These are phyloP conservation scores for Fusarium sp. DNA, from an alignment of 2,329 filamentous ascomycete genomes.

Conservation along the genomic window DNA sequence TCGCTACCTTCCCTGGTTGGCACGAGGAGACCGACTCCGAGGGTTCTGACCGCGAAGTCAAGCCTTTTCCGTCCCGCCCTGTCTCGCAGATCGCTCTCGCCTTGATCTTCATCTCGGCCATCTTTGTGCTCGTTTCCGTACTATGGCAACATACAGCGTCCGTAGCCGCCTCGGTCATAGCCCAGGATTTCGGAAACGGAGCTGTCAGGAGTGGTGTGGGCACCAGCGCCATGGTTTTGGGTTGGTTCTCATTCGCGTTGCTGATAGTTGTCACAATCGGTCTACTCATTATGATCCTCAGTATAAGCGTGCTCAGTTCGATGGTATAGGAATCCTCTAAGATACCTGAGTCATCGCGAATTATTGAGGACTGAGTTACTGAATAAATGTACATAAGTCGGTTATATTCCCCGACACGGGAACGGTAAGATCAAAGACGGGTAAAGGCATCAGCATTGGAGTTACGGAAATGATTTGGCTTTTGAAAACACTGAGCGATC, in stretches of 20 bases:
- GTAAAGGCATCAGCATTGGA: constrained; percentile 54
- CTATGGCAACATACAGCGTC: constrained; percentile 96
- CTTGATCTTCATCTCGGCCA: constrained; percentile 84
- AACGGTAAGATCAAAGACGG: constrained; percentile 43
- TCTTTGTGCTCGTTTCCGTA: constrained; percentile 80
- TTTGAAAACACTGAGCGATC: constrained; percentile 41
- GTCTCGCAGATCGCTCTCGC: constrained; percentile 94
- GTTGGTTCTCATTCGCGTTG: constrained; percentile 96
- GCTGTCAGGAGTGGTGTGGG: constrained; percentile 88
- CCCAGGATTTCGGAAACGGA: constrained; percentile 92
- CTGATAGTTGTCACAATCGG: constrained; percentile 97
- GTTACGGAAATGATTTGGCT: constrained; percentile 48
- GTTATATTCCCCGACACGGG: constrained; percentile 26
- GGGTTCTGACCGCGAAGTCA: constrained; percentile 89
- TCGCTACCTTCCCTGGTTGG: constrained; percentile 98
- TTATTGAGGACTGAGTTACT: constrained; percentile 36
- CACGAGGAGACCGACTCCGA: constrained; percentile 87
- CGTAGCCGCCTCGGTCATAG: constrained; percentile 92
- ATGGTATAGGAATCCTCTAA: constrained; percentile 55
- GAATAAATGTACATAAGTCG: constrained; percentile 45
- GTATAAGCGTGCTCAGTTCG: constrained; percentile 82
- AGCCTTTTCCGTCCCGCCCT: constrained; percentile 91
- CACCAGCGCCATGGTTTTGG: constrained; percentile 95
- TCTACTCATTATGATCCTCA: constrained; percentile 95
- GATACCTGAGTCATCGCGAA: constrained; percentile 31